Evolutionary conservation across 345 rosid genomes (phyloP).

Genomic region (Erodium maritimum): DNA sequence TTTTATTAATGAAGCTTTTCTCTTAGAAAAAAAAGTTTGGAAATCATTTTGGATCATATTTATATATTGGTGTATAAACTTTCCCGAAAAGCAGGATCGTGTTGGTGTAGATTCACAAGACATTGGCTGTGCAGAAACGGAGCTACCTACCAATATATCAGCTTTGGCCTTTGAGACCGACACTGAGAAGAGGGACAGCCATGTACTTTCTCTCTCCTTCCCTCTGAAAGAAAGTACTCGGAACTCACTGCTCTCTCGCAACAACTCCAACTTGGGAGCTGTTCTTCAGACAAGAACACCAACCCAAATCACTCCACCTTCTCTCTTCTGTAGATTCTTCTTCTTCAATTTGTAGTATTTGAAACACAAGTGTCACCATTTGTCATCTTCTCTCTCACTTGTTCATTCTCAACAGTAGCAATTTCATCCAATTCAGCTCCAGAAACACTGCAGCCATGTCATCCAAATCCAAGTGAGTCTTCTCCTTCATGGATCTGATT

Average conservation of each 20-base stretch:
- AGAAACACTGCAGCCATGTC: conserved; percentile 27
- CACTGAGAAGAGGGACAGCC: not conserved
- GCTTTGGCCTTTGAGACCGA: too few species aligned
- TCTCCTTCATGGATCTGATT: conserved; percentile 21
- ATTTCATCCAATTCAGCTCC: too few species aligned
- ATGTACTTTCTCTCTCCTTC: not conserved
- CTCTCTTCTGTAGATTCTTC: not conserved
- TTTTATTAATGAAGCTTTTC: too few species aligned
- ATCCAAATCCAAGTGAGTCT: conserved; percentile 50
- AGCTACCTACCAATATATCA: too few species aligned
- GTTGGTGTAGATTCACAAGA: too few species aligned
- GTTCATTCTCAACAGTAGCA: not conserved
- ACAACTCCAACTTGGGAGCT: not conserved
- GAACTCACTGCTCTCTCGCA: not conserved
- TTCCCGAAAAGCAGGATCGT: too few species aligned
- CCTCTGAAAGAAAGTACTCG: not conserved
- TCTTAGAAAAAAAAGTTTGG: too few species aligned
- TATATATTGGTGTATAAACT: too few species aligned
- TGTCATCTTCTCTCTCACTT: not conserved
- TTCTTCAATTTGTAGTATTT: too few species aligned
- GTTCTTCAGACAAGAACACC: not conserved
- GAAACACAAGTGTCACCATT: not conserved
- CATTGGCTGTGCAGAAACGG: too few species aligned
- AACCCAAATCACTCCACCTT: not conserved
- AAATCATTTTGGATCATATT: too few species aligned